Percentiles rank a stretch among this genome's conserved stretches.
Conservation (phyloP, 2,329 filamentous ascomycete genomes). For the Juglanconis sp. region DNA sequence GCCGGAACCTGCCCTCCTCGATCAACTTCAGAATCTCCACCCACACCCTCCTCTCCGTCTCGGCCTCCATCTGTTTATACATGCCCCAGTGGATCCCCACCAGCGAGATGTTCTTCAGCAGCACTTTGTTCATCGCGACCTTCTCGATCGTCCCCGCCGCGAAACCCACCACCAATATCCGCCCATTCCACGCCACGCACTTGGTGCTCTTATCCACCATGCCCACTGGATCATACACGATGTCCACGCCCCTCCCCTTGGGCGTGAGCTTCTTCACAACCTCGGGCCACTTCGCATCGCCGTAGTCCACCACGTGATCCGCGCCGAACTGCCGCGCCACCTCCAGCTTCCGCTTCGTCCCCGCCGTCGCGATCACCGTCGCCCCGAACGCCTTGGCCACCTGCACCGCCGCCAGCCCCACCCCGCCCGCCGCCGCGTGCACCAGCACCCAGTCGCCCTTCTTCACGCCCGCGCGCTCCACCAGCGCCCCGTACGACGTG, state of each 20-base stretch:
- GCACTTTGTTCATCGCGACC: conserved; percentile 84
- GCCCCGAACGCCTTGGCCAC: conserved; percentile 89
- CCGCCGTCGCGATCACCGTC: conserved; percentile 89
- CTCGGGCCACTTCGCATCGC: conserved; percentile 58
- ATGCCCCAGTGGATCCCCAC: conserved; percentile 91
- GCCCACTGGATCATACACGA: conserved; percentile 93
- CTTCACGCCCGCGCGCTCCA: conserved; percentile 73
- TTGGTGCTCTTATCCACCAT: conserved; percentile 84
- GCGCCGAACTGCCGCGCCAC: conserved; percentile 80
- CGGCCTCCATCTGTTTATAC: conserved; percentile 70
- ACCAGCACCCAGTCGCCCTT: conserved; percentile 83
- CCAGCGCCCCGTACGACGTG: conserved; percentile 81
- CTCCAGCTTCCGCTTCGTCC: conserved; percentile 73
- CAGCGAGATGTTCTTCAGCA: conserved; percentile 89
- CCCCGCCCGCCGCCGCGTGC: conserved; percentile 88
- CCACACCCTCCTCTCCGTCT: conserved; percentile 73
- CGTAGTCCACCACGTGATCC: conserved; percentile 79
- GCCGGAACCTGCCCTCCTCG: conserved; percentile 71
- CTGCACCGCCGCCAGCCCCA: conserved; percentile 87
- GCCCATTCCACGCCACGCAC: conserved; percentile 90
- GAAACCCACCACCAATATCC: conserved; percentile 85
- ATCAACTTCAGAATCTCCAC: conserved; percentile 77
- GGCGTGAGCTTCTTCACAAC: conserved; percentile 76
- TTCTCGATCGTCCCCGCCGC: conserved; percentile 85
- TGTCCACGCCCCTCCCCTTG: conserved; percentile 71